These are phyloP conservation scores for Mycena citricolor DNA, from an alignment of 1,284 basidiomycete genomes.

Conservation along the genomic window DNA sequence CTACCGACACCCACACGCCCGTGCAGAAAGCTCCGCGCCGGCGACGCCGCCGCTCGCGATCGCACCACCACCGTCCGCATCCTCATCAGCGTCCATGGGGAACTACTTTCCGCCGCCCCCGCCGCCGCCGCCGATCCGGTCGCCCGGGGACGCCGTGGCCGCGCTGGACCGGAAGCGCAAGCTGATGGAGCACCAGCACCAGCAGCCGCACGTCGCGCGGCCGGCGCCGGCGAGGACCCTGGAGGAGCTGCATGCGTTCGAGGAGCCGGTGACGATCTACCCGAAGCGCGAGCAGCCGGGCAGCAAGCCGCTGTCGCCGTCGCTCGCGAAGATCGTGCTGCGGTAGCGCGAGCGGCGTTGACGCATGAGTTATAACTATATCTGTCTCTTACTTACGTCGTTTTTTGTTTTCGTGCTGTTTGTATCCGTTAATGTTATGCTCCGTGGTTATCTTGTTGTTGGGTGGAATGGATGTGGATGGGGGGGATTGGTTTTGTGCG, in stretches of 20 bases:
- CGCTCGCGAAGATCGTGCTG: constrained; percentile 23
- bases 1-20: constrained; percentile 21
- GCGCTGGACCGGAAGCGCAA: constrained; percentile 20
- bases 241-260: constrained; percentile 20
- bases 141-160: neutral
- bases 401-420: too few relatives aligned
- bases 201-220: too few relatives aligned
- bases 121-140: neutral
- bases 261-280: constrained; percentile 21
- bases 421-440: too few relatives aligned
- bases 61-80: neutral
- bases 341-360: too few relatives aligned
- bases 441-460: too few relatives aligned
- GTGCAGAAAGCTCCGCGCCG: neutral
- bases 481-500: too few relatives aligned
- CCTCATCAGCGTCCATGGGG: neutral
- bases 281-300: constrained; percentile 15
- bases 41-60: neutral
- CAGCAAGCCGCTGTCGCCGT: constrained; percentile 18
- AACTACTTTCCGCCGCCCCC: neutral
- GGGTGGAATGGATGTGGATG: too few relatives aligned
- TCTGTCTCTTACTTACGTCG: too few relatives aligned
- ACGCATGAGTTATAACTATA: too few relatives aligned
- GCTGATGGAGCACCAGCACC: too few relatives aligned
- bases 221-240: too few relatives aligned